These are phyloP conservation scores for Ascochyta koolunga DNA, from an alignment of 2,329 filamentous ascomycete species.

Conservation along the genomic window DNA sequence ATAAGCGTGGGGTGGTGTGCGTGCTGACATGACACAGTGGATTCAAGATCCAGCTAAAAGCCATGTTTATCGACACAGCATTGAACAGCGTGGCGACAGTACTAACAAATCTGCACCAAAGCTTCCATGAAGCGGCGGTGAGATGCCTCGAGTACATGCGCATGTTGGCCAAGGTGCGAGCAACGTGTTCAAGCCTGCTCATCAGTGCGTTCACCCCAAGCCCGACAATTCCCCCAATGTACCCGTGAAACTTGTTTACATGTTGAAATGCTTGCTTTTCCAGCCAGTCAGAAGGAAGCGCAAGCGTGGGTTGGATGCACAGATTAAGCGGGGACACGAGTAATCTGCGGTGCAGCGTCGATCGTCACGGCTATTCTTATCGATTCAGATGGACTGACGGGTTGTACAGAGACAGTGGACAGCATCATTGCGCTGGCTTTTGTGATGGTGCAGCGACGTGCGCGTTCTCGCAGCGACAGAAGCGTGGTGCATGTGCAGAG, in stretches of 20 bases:
- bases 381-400: slow-evolving; percentile 25
- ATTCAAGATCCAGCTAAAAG: slow-evolving; percentile 84
- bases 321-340: slow-evolving; percentile 21
- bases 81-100: slow-evolving; percentile 76
- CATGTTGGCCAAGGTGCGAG: slow-evolving; percentile 63
- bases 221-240: slow-evolving; percentile 8
- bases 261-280: slow-evolving; percentile 19
- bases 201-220: slow-evolving; percentile 54
- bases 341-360: slow-evolving; percentile 22
- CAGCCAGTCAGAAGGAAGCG: slow-evolving; percentile 16
- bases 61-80: slow-evolving; percentile 80
- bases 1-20: neutral
- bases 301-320: slow-evolving; percentile 12
- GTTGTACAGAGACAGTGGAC: slow-evolving; percentile 63
- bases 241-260: slow-evolving; percentile 8
- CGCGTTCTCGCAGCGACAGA: slow-evolving; percentile 48
- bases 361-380: slow-evolving; percentile 21
- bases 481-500: slow-evolving; percentile 45
- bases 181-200: slow-evolving; percentile 66
- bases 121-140: slow-evolving; percentile 77
- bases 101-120: slow-evolving; percentile 74
- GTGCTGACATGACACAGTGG: slow-evolving; percentile 48
- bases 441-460: slow-evolving; percentile 65
- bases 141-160: slow-evolving; percentile 70
- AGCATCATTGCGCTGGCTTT: slow-evolving; percentile 70